Conservation (phyloP, 2,329 filamentous ascomycete genomes). For the Neoscytalidium dimidiatum region DNA sequence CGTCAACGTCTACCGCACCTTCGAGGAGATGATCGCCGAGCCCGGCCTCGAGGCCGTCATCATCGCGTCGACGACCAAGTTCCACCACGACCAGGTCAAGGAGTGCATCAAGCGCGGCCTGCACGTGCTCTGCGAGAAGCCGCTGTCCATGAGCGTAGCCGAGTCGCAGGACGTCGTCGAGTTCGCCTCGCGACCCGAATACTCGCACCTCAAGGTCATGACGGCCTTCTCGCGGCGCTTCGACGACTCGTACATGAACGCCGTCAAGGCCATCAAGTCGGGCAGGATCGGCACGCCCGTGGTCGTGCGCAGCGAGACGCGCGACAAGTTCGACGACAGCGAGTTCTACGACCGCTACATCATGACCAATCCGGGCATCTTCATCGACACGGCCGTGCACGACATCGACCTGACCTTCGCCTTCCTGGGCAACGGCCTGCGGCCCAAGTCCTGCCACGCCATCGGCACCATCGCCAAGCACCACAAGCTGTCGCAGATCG, state of each 20-base stretch:
- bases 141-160: constrained; percentile 36
- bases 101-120: constrained; percentile 37
- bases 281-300: constrained; percentile 43
- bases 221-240: constrained; percentile 50
- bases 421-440: constrained; percentile 40
- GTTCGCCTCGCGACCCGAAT: constrained; percentile 31
- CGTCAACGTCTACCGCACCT: constrained; percentile 49
- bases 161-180: constrained; percentile 34
- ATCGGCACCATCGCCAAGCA: constrained; percentile 39
- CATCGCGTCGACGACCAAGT: constrained; percentile 35
- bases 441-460: constrained; percentile 40
- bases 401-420: constrained; percentile 48
- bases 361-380: constrained; percentile 36
- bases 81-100: constrained; percentile 38
- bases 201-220: constrained; percentile 45
- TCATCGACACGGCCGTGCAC: constrained; percentile 48
- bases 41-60: constrained; percentile 47
- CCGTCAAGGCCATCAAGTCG: constrained; percentile 35
- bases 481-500: constrained; percentile 39
- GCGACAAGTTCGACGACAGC: constrained; percentile 33
- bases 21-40: constrained; percentile 49
- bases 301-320: constrained; percentile 45
- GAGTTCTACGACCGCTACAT: constrained; percentile 14
- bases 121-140: constrained; percentile 44
- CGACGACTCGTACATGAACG: constrained; percentile 46